Conservation (phyloP, 106 monocot genomes). For the Chionographis japonica region DNA sequence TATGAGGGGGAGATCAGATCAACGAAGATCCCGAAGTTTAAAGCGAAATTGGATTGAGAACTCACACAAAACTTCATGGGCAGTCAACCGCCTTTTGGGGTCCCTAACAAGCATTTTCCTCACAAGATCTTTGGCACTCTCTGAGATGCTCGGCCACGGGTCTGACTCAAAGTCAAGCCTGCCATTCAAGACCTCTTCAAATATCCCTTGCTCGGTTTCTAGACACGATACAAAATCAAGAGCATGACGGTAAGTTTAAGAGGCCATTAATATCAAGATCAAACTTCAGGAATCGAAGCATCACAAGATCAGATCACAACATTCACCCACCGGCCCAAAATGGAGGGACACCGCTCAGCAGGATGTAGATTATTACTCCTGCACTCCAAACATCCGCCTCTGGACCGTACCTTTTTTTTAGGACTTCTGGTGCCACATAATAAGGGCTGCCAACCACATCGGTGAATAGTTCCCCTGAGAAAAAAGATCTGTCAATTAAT, state of each 20-base stretch:
- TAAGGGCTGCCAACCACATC: constrained; percentile 80
- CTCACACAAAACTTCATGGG: constrained; percentile 70
- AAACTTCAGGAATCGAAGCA: neutral
- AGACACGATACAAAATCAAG: neutral
- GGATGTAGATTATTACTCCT: constrained; percentile 65
- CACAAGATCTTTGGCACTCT: constrained; percentile 64
- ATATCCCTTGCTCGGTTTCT: constrained; percentile 73
- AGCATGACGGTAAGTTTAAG: neutral
- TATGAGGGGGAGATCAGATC: neutral
- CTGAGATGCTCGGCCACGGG: constrained; percentile 74
- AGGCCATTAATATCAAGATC: neutral
- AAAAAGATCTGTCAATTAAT: constrained; percentile 9
- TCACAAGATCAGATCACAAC: neutral
- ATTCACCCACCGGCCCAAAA: constrained; percentile 55
- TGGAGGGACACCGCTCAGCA: constrained; percentile 63
- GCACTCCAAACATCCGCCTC: constrained; percentile 78
- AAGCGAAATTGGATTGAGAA: neutral
- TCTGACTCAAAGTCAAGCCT: constrained; percentile 64
- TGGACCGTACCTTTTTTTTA: constrained; percentile 53
- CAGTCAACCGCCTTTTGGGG: constrained; percentile 54
- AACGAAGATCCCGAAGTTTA: neutral
- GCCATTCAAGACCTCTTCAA: constrained; percentile 69
- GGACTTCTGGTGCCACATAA: constrained; percentile 71
- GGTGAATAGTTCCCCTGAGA: constrained; percentile 52
- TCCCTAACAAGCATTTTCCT: constrained; percentile 72